A percentile compares a stretch with the other conserved stretches of the same genome.
Evolutionary conservation across 2,329 filamentous ascomycete genomes (phyloP).

Genomic region (Fusarium sarcochroum): DNA sequence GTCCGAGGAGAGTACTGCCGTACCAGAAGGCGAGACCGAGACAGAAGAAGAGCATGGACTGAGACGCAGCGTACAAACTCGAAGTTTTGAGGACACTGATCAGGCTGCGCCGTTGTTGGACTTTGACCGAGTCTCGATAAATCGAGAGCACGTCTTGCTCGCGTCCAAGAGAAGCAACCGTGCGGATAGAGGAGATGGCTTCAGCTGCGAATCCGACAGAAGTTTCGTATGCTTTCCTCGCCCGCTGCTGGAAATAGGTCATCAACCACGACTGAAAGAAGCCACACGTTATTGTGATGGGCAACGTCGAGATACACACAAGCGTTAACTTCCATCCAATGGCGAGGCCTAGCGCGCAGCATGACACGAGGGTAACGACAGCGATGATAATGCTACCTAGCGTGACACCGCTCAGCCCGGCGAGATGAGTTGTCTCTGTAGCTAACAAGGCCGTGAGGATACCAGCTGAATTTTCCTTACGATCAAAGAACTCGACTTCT

Average conservation of each 20-base stretch:
- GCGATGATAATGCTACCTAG: constrained; percentile 20
- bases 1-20: constrained; percentile 19
- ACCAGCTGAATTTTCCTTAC: constrained; percentile 38
- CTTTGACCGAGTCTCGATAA: constrained; percentile 2
- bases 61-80: constrained; percentile 11
- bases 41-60: constrained; percentile 16
- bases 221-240: neutral
- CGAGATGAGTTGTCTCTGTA: constrained; percentile 16
- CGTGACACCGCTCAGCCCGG: constrained; percentile 26
- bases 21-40: constrained; percentile 38
- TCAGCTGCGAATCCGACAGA: constrained; percentile 30
- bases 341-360: constrained; percentile 22
- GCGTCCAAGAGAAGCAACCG: constrained; percentile 30
- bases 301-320: constrained; percentile 59
- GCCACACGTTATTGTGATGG: constrained; percentile 57
- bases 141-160: constrained; percentile 4
- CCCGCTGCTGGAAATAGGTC: constrained; percentile 16
- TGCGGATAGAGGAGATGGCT: constrained; percentile 26
- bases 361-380: constrained; percentile 5
- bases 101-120: constrained; percentile 2
- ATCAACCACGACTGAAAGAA: constrained; percentile 56
- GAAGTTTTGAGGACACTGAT: constrained; percentile 11
- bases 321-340: constrained; percentile 62
- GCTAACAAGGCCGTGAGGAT: constrained; percentile 44
- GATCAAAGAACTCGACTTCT: constrained; percentile 56